Evolutionary conservation across 2,329 filamentous ascomycete genomes (phyloP).

Genomic region (Hortaea werneckii): DNA sequence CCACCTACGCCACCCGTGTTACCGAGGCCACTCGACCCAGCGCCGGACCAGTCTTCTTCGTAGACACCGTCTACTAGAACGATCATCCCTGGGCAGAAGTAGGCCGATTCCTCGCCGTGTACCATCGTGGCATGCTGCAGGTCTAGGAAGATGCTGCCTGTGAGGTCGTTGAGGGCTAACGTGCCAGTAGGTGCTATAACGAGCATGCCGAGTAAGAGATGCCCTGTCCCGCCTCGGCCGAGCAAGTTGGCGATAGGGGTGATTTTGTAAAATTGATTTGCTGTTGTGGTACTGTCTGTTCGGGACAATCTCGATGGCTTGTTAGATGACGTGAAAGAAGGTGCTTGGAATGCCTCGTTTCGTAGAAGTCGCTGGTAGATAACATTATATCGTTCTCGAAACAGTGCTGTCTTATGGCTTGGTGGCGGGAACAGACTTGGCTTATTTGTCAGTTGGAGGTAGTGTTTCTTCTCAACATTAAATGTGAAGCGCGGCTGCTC

Average conservation of each 20-base stretch:
- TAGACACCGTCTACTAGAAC: conserved; percentile 93
- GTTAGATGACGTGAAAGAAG: conserved; percentile 52
- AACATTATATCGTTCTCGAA: conserved; percentile 83
- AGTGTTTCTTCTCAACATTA: conserved; percentile 76
- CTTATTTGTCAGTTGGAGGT: conserved; percentile 51
- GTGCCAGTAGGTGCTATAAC: conserved; percentile 70
- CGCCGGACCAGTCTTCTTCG: conserved; percentile 73
- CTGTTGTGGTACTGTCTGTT: conserved; percentile 45
- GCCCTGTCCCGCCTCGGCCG: conserved; percentile 71
- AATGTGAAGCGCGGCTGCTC: conserved; percentile 73
- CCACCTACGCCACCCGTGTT: conserved; percentile 76
- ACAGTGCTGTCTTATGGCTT: conserved; percentile 72
- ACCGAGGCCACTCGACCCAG: conserved; percentile 48
- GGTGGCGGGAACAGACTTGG: conserved; percentile 55
- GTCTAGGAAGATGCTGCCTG: conserved; percentile 78
- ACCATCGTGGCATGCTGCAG: conserved; percentile 70
- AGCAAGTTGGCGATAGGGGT: conserved; percentile 70
- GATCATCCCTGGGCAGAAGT: conserved; percentile 94
- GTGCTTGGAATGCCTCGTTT: conserved; percentile 85
- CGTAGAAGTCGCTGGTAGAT: conserved; percentile 85
- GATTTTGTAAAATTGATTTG: conserved; percentile 67
- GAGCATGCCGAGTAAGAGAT: conserved; percentile 79
- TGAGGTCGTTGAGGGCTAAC: conserved; percentile 74
- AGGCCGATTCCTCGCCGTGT: conserved; percentile 63
- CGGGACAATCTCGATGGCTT: conserved; percentile 41